A percentile compares a stretch with the other conserved stretches of the same genome.
These are phyloP conservation scores for Nakazawaea ambrosiae DNA, from an alignment of 805 yeast species.

Conservation along the genomic window DNA sequence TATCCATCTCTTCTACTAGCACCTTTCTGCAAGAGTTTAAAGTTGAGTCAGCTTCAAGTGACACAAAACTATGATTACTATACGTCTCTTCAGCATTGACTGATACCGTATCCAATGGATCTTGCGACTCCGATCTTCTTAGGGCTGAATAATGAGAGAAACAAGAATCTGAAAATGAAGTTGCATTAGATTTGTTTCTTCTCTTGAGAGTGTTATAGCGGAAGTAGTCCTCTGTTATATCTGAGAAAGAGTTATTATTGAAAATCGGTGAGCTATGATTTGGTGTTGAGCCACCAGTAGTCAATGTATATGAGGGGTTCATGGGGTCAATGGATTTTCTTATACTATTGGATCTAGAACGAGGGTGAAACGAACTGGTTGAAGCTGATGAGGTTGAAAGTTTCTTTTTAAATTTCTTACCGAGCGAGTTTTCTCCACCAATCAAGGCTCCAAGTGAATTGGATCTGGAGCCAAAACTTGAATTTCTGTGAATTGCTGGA, in stretches of 20 bases:
- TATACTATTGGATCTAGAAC: constrained; percentile 1
- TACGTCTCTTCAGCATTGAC: not conserved
- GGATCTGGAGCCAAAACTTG: no score
- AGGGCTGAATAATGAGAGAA: no score
- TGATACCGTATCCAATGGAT: not conserved
- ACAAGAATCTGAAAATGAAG: no score
- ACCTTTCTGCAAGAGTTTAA: not conserved
- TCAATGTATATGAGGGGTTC: not conserved
- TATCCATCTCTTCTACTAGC: no score
- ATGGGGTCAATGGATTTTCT: not conserved
- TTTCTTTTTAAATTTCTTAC: no score
- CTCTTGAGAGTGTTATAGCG: constrained; percentile 1
- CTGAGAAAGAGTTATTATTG: constrained; percentile 4
- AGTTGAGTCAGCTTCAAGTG: not conserved
- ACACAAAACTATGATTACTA: not conserved
- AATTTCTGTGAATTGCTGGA: no score
- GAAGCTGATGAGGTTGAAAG: no score
- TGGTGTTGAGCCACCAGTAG: not conserved
- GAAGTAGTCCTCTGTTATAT: constrained; percentile 10
- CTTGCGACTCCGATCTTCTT: not conserved
- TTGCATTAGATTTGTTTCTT: constrained; percentile 3
- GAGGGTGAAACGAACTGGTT: no score
- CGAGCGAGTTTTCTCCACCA: no score
- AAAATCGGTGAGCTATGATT: constrained; percentile 4
- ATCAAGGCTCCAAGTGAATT: no score